Base-by-base conservation (phyloP, 495 filamentous ascomycete species). In the Penicillium chermesinum region DNA sequence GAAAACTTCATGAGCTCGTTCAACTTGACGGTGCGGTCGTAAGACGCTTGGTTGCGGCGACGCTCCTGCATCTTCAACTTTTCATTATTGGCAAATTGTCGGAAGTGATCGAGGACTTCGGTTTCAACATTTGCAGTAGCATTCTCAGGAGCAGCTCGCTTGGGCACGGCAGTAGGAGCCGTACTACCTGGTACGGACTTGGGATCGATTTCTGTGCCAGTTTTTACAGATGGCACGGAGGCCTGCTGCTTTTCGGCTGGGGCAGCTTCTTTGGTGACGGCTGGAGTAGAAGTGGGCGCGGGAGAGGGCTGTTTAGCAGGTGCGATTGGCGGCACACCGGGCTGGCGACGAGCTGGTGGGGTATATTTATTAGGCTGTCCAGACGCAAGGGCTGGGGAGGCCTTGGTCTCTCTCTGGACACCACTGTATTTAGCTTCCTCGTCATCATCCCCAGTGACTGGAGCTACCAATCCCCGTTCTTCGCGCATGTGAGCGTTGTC, bases 1-100 rank as follows among this genome's bases (percentile, higher is more conserved):
- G 94, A 88, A 59, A 99, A 99, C 53, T 89, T 95, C 78, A 90
- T 91, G 47, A 99, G 70, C 59, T 99, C 93, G 48, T 86, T 91
- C 45, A 99, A 63, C 70, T 94, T 96, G 53, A 90, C 77, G 49
- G 87, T 86, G 60, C 94, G 93, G 54, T 96, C 85, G 43, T 82
- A 72, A 10, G 75, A 73, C 6, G 73, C 77, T 41, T 80, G 72
- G 49, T 80, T 88, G 19, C 84, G 82, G 49, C 85, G 88, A 16
- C 80, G 81, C 60, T 89, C 87, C 42, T 76, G 79, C 50, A 82
- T 74, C 35, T 86, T 81, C 44, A 79, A 67, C 59, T 91, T 89
- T 63, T 96, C 88, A 13, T 69, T 75, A 41, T 79, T 82, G 15
- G 89, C 86, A 59, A 96, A 96, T 20, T 77, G 79, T 57, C 85